Evolutionary conservation across 2,329 filamentous ascomycete species (phyloP), one percentile per base, ranked within the genome.

Genomic region (Tricladium varicosporioides): DNA sequence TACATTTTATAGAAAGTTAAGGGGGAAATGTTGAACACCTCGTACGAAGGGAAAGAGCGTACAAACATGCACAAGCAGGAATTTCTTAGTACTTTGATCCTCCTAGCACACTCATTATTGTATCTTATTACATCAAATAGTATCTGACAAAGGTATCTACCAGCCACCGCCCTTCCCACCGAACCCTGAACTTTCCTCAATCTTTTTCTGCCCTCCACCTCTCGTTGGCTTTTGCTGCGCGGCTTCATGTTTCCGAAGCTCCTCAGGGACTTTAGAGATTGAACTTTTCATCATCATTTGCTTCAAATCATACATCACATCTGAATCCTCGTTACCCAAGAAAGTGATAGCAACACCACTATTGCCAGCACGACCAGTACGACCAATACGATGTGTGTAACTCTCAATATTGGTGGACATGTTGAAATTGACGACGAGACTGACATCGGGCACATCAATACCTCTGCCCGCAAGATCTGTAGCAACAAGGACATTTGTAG

Each of bases 361-460:
- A 83, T 97, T 97, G 60, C 94, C 94, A 1, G 94, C 94, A 86
- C 94, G 89, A 80, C 94, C 94, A 1, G 94, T 99, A 77, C 94
- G 88, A 73, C 94, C 94, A 69, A 99, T 89, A 77, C 94, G 87
- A 79, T 99, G 94, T 2, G 93, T 97, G 73, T 99, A 99, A 70
- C 85, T 88, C 76, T 99, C 94, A 65, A 99, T 97, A 65, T 80
- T 91, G 11, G 78, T 86, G 0, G 94, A 89, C 94, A 99, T 97
- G 80, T 97, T 99, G 83, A 97, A 99, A 78, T 99, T 99, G 72
- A 99, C 82, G 56, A 99, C 94, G 59, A 99, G 82, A 60, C 85
- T 90, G 43, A 99, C 94, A 70, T 97, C 94, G 0, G 89, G 86
- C 3, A 99, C 92, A 74, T 99, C 94, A 72, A 99, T 97, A 91